Conservation (phyloP, 768 basidiomycete species). For the Psilocybe azurescens region DNA sequence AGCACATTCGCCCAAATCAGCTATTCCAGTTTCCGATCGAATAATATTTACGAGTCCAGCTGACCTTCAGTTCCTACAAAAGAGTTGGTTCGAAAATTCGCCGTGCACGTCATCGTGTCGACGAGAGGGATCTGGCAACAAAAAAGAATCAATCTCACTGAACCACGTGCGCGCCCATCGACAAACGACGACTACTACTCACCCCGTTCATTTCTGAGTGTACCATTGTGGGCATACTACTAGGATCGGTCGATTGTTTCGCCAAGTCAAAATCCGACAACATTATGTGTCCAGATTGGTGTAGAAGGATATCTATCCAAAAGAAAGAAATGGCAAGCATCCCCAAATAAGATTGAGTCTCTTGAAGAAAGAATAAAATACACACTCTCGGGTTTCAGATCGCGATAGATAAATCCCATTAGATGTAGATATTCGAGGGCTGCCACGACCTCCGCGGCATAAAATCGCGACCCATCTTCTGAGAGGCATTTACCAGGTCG, state of each 20-base stretch:
- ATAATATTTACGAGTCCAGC: slow-evolving; percentile 28
- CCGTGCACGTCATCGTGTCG: slow-evolving; percentile 97
- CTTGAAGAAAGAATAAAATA: slow-evolving; percentile 25
- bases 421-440: slow-evolving; percentile 98
- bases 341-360: slow-evolving; percentile 14
- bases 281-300: slow-evolving; percentile 99
- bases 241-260: slow-evolving; percentile 89
- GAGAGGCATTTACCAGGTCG: slow-evolving; percentile 96
- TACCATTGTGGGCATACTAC: slow-evolving; percentile 86
- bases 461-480: slow-evolving; percentile 96
- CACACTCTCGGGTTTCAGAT: slow-evolving; percentile 99
- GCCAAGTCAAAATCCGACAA: slow-evolving; percentile 99
- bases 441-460: slow-evolving; percentile 97
- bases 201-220: slow-evolving; percentile 91
- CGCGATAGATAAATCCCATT: slow-evolving; percentile 99
- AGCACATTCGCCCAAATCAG: slow-evolving; percentile 21
- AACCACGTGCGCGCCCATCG: slow-evolving; percentile 9
- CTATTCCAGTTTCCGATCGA: slow-evolving; percentile 23
- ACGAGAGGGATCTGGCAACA: slow-evolving; percentile 80
- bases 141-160: slow-evolving; percentile 10
- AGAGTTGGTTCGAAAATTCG: slow-evolving; percentile 96
- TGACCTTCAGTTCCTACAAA: slow-evolving; percentile 99
- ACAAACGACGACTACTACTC: slow-evolving; percentile 34
- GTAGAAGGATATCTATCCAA: slow-evolving; percentile 87
- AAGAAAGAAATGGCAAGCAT: neutral